Conservation (phyloP, 495 filamentous ascomycete genomes). For the Xylaria palmicola region DNA sequence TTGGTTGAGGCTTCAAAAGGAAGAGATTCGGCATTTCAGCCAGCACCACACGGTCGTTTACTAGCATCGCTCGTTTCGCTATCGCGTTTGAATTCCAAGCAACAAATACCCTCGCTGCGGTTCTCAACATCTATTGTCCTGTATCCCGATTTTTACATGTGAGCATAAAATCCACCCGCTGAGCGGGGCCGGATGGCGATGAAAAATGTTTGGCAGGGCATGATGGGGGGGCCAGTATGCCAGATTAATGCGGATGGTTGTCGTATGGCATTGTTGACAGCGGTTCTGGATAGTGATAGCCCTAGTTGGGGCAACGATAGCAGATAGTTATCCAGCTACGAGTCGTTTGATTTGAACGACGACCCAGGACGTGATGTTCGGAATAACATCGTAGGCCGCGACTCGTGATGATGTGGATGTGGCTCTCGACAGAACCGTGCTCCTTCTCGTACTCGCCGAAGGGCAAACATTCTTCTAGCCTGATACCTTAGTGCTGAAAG, state of each 20-base stretch:
- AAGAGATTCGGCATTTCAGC: slow-evolving; percentile 19
- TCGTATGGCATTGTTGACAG: not conserved
- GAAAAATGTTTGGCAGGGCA: not conserved
- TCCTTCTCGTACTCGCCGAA: too few species aligned
- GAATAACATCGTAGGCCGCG: not conserved
- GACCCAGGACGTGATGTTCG: not conserved
- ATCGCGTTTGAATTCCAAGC: slow-evolving; percentile 19
- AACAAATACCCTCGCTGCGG: slow-evolving; percentile 36
- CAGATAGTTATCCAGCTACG: not conserved
- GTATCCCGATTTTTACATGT: not conserved
- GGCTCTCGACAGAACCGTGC: too few species aligned
- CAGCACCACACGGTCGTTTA: slow-evolving; percentile 30
- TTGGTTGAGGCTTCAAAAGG: slow-evolving; percentile 24
- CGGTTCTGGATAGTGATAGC: not conserved
- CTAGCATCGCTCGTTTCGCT: slow-evolving; percentile 12
- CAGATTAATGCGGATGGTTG: not conserved
- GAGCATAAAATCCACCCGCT: not conserved
- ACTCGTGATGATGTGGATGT: not conserved
- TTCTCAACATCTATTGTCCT: slow-evolving; percentile 16
- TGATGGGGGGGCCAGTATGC: not conserved
- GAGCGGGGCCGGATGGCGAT: not conserved
- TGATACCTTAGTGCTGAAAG: too few species aligned
- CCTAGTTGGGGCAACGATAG: not conserved
- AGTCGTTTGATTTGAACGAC: not conserved
- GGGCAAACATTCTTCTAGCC: too few species aligned